Base-by-base conservation (phyloP, 257 asterid species). In the Solanum chmielewskii region DNA sequence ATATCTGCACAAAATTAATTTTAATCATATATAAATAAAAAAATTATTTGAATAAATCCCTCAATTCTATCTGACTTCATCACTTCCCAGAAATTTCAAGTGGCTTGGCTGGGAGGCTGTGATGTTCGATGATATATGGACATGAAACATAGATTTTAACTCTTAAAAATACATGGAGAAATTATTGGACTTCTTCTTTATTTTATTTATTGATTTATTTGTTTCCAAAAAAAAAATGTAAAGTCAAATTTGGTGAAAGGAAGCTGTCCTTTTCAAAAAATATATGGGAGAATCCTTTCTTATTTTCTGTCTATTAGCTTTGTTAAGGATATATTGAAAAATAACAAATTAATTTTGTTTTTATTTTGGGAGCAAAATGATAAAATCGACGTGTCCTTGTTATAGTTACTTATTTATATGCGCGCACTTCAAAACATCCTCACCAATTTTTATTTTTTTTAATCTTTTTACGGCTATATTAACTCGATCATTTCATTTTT, bases 81-180 rank as follows among this genome's bases (percentile, higher is more conserved):
- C 2, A 8, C 12, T 1, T 85, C 62, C 45, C 3, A 31, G 83
- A 88, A 89, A 86, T 88, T 92, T 92, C 94, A 89, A 90, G 87
- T 15, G 3, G 78, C 85, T 29, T 29, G n/a, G 76, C 42, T 6
- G 20, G 93, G 89, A 94, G 89, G 94, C 94, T 62, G 88, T 86
- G 92, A 89, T 87, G 89, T 89, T 84, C 35, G 27, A 78, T 69
- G 69, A 27, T 62, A 33, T 86, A 44, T 15, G 31, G 82, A n/a
- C 52, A 84, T 90, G 86, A 87, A 78, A 86, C 87, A 77, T 86
- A 88, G 87, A 75, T 89, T 91, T 89, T 91, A 93, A 90, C 94
- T 88, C 86, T 47, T 16, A 90, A 70, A 88, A 88, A 9, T 64
- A 87, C 85, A 86, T 77, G 86, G 88, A 69, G 11, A 41, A 69